phyloP scores from a whole-genome alignment of 164 flowering plant genomes.

The Annona squamosa region DNA sequence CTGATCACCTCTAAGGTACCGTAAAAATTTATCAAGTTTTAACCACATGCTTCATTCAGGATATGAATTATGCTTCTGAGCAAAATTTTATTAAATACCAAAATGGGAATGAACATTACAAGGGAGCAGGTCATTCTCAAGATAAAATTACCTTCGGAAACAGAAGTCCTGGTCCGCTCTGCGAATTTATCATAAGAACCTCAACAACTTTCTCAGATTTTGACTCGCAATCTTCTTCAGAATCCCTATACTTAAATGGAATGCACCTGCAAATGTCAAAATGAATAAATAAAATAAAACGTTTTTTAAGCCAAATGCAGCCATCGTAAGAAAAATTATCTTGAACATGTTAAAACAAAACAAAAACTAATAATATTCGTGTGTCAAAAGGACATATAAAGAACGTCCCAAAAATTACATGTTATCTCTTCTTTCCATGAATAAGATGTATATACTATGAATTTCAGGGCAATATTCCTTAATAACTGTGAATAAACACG shows the following conservation, averaged over 20 bases:
- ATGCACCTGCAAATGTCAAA: constrained; percentile 47
- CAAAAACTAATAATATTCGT: too few relatives aligned
- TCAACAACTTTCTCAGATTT: constrained; percentile 43
- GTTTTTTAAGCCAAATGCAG: too few relatives aligned
- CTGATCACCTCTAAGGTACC: not conserved
- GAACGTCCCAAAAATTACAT: too few relatives aligned
- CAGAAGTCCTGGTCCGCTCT: constrained; percentile 79
- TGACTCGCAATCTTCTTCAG: constrained; percentile 24
- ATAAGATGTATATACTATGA: too few relatives aligned
- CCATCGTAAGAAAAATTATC: too few relatives aligned
- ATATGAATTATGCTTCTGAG: not conserved
- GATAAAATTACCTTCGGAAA: constrained; percentile 65
- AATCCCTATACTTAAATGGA: constrained; percentile 49
- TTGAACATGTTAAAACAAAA: too few relatives aligned
- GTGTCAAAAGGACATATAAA: too few relatives aligned
- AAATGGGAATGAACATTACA: not conserved
- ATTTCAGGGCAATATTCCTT: too few relatives aligned
- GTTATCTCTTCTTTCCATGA: too few relatives aligned
- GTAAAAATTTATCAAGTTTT: not conserved
- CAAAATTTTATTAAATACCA: not conserved
- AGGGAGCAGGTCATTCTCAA: not conserved
- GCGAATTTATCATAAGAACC: constrained; percentile 78
- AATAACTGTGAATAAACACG: too few relatives aligned
- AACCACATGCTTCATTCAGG: not conserved
- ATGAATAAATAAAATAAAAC: too few relatives aligned